Evolutionary conservation across 495 filamentous ascomycete species (phyloP), one percentile per base, ranked within the genome.

Genomic region (Bathelium albidoporum): DNA sequence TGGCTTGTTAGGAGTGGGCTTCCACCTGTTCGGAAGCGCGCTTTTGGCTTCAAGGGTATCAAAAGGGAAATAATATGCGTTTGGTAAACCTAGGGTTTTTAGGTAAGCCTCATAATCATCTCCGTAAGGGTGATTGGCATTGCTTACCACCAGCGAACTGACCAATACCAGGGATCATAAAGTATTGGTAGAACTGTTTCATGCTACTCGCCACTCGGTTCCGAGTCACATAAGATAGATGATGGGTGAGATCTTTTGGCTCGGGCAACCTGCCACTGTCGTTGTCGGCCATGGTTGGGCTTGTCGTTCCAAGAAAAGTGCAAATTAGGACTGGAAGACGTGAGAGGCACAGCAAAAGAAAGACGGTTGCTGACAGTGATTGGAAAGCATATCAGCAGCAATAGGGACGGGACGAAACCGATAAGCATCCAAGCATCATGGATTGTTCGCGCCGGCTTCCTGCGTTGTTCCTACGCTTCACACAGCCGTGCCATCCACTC

Each of bases 151-250:
- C 92, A 36, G 92, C 90, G n/a, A 96, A 72, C 73, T 97, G 95
- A 14, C 81, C 82, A 68, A 96, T 91, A 26, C 85, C 85, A 0
- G 91, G 90, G 61, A 92, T 90, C 24, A 69, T 22, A 66, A 93
- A 95, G 71, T 89, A 94, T 69, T 90, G 92, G 74, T 96, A 96
- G 68, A 91, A 88, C 34, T 76, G 63, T 74, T 96, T 96, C 66
- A 95, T 80, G 32, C 70, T 74, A 70, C 84, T 94, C 10, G 82
- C 73, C 2, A 72, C 61, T 14, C 91, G 82, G 22, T 80, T 79
- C 67, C 83, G 85, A 62, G 89, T 87, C 31, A 82, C 77, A 55
- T 80, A 78, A 2, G 87, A 89, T 67, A 83, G 86, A 71, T 92
- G 89, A 73, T 96, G 89, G 62, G 84, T 86, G 61, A 96, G 78